Percentiles rank a stretch among this genome's conserved stretches.
These are phyloP conservation scores for Cyclotella distinguenda DNA, from an alignment of 108 stramenopile genomes.

Conservation along the genomic window DNA sequence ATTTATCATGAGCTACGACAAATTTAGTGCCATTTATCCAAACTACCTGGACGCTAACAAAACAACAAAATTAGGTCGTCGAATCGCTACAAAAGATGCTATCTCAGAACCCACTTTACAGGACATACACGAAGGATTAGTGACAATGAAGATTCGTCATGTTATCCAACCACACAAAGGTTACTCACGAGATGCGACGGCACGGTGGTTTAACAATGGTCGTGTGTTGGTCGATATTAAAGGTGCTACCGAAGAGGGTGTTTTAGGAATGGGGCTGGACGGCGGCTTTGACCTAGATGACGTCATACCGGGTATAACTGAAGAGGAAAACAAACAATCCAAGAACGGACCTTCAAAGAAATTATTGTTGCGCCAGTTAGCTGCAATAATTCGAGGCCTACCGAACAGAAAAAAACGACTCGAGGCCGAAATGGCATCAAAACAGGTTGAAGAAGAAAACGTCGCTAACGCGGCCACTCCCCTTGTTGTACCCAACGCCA, in stretches of 20 bases:
- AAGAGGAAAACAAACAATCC: slow-evolving; percentile 12
- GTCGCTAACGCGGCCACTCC: background rate
- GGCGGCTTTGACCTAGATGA: slow-evolving; percentile 46
- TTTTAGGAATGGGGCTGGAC: slow-evolving; percentile 30
- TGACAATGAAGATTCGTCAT: slow-evolving; percentile 67
- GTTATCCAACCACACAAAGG: slow-evolving; percentile 88
- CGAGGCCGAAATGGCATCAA: background rate
- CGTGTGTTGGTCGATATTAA: slow-evolving; percentile 52
- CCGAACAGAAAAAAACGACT: slow-evolving; percentile 56
- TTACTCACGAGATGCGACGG: slow-evolving; percentile 67
- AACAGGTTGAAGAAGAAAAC: slow-evolving; percentile 10
- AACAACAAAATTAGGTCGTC: slow-evolving; percentile 64
- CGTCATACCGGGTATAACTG: slow-evolving; percentile 32
- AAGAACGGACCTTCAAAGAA: slow-evolving; percentile 40
- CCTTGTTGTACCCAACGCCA: background rate
- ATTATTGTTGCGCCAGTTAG: slow-evolving; percentile 52
- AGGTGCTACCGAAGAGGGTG: slow-evolving; percentile 18
- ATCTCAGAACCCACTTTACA: slow-evolving; percentile 66
- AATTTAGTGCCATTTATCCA: slow-evolving; percentile 69
- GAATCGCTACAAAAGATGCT: slow-evolving; percentile 62
- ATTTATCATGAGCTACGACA: slow-evolving; percentile 62
- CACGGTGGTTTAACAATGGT: slow-evolving; percentile 85
- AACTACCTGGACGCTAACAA: slow-evolving; percentile 83
- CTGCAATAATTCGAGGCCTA: slow-evolving; percentile 48
- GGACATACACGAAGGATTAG: slow-evolving; percentile 73